Evolutionary conservation across 2,329 filamentous ascomycete genomes (phyloP).

Genomic region (Aspergillus ibericus): DNA sequence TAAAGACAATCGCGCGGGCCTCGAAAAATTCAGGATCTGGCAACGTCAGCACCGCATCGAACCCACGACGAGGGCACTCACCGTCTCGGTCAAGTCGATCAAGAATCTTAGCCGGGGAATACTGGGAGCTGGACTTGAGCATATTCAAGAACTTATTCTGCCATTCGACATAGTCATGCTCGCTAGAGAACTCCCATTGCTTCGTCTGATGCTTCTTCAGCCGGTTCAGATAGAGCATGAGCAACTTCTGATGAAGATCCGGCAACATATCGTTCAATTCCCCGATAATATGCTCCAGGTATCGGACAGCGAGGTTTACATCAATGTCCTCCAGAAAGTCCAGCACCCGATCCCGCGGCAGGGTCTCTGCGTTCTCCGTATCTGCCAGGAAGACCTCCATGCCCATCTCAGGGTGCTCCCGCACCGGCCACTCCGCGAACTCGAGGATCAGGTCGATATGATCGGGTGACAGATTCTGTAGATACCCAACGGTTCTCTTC

Average conservation of each 20-base stretch:
- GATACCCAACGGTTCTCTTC: constrained; percentile 78
- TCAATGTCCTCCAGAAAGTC: constrained; percentile 72
- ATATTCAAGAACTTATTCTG: constrained; percentile 71
- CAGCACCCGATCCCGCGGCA: constrained; percentile 75
- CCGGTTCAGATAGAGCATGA: constrained; percentile 67
- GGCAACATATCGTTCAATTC: constrained; percentile 83
- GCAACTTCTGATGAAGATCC: constrained; percentile 81
- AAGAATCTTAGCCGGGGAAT: constrained; percentile 77
- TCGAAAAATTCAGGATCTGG: constrained; percentile 84
- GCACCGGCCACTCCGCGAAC: constrained; percentile 85
- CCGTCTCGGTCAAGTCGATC: constrained; percentile 75
- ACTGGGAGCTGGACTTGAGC: constrained; percentile 72
- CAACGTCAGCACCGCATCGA: neutral
- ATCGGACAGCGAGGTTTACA: constrained; percentile 69
- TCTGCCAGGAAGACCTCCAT: constrained; percentile 95
- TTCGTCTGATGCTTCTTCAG: constrained; percentile 45
- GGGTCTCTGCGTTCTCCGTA: constrained; percentile 87
- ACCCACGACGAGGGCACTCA: constrained; percentile 45
- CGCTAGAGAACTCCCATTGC: constrained; percentile 36
- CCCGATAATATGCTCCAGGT: constrained; percentile 86
- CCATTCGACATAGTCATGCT: constrained; percentile 56
- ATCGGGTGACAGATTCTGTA: constrained; percentile 84
- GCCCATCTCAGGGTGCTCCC: constrained; percentile 68
- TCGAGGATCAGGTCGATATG: constrained; percentile 89
- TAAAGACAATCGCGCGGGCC: constrained; percentile 82